These are phyloP conservation scores for Volutella citrinella DNA, from an alignment of 2,329 filamentous ascomycete genomes.

Conservation along the genomic window DNA sequence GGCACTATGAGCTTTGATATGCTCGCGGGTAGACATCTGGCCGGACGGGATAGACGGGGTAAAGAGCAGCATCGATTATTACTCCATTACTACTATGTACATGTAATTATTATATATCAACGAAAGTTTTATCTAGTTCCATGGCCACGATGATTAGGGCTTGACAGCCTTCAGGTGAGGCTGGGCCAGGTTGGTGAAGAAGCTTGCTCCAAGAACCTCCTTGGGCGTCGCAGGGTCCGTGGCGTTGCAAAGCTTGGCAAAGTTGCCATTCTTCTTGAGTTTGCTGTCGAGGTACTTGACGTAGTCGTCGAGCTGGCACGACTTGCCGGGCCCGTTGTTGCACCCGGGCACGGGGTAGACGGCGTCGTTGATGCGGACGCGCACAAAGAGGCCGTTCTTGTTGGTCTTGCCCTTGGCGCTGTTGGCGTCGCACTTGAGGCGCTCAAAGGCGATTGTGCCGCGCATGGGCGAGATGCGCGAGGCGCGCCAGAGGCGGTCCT, in stretches of 20 bases:
- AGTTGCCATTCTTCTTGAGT: slow-evolving; percentile 44
- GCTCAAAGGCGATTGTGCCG: slow-evolving; percentile 63
- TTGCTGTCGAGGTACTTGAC: slow-evolving; percentile 28
- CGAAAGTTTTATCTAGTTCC: too few species aligned
- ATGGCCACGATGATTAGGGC: slow-evolving; percentile 9
- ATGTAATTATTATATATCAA: too few species aligned
- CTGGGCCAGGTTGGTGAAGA: slow-evolving; percentile 44
- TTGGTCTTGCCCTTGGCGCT: slow-evolving; percentile 4
- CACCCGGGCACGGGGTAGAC: slow-evolving; percentile 58
- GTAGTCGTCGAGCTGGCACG: slow-evolving; percentile 48
- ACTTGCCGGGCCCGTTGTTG: slow-evolving; percentile 52
- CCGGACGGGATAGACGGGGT: too few species aligned
- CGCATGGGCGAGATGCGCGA: slow-evolving; percentile 60
- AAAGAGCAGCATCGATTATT: too few species aligned
- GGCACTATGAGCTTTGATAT: too few species aligned
- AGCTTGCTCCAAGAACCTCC: slow-evolving; percentile 44
- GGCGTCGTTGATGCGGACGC: slow-evolving; percentile 59
- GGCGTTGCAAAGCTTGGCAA: slow-evolving; percentile 46
- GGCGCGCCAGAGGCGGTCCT: slow-evolving; percentile 50
- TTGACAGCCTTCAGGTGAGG: slow-evolving; percentile 30
- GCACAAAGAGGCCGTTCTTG: slow-evolving; percentile 44
- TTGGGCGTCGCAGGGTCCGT: slow-evolving; percentile 37
- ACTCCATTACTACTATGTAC: too few species aligned
- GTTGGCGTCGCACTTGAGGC: slow-evolving; percentile 47
- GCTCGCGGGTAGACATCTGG: too few species aligned